Evolutionary conservation across 2,329 filamentous ascomycete genomes (phyloP).

Genomic region (Verticillium longisporum): DNA sequence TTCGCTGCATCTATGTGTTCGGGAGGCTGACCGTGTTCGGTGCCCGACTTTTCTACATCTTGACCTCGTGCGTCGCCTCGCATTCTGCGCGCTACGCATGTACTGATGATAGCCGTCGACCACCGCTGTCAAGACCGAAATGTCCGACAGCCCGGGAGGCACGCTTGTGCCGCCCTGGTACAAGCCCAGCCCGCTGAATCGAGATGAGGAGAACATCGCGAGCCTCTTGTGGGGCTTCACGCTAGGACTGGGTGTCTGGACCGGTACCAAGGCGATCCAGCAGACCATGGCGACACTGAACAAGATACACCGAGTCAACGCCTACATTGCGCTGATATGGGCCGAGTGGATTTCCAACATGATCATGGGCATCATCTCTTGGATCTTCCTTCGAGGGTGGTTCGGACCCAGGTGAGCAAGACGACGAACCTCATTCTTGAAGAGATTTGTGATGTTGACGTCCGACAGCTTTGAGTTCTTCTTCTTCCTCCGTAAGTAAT

Average conservation of each 20-base stretch:
- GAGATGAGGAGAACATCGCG: conserved; percentile 24
- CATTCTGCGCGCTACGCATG: not conserved
- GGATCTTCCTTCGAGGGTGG: conserved; percentile 24
- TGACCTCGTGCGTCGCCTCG: not conserved
- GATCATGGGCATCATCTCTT: conserved; percentile 25
- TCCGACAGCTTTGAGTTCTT: not conserved
- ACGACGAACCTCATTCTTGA: not conserved
- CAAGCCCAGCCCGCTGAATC: not conserved
- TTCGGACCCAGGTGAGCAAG: conserved; percentile 21
- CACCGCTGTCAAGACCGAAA: not conserved
- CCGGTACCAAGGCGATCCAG: conserved; percentile 22
- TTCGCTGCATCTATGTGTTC: not conserved
- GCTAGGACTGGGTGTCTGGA: conserved; percentile 26
- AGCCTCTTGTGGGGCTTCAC: conserved; percentile 29
- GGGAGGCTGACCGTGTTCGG: not conserved
- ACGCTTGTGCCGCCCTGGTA: not conserved
- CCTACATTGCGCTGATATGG: conserved; percentile 34
- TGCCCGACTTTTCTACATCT: not conserved
- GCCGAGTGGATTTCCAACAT: conserved; percentile 25
- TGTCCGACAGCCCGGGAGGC: not conserved
- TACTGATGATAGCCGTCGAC: not conserved
- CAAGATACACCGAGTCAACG: conserved; percentile 22
- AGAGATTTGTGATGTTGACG: not conserved
- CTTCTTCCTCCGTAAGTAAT: not conserved
- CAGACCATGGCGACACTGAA: conserved; percentile 25